A percentile compares a stretch with the other conserved stretches of the same genome.
Conservation (phyloP, 257 asterid species). For the Craterostigma plantagineum region DNA sequence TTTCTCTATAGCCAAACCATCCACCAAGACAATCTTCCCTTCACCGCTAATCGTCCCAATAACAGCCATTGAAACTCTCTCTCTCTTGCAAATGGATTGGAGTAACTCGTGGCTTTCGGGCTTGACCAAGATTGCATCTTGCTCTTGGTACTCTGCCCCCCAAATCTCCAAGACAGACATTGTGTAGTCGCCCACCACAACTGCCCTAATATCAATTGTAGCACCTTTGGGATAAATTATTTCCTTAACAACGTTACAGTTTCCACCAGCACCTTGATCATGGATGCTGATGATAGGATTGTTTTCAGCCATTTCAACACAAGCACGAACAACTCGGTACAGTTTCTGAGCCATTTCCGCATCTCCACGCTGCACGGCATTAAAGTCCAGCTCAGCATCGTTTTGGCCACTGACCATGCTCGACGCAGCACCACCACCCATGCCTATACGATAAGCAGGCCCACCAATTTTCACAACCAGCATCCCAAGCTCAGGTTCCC, state of each 20-base stretch:
- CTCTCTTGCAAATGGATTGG: conserved; percentile 65
- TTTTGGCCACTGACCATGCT: conserved; percentile 99
- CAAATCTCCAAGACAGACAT: conserved; percentile 91
- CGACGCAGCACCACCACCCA: conserved; percentile 99
- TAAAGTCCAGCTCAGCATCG: conserved; percentile 79
- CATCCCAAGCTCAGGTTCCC: conserved; percentile 91
- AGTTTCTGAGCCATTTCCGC: conserved; percentile 95
- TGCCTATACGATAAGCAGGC: conserved; percentile 89
- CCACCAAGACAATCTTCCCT: conserved; percentile 54
- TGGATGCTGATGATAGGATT: conserved; percentile 85
- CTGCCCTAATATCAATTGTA: conserved; percentile 70
- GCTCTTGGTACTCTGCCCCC: conserved; percentile 99
- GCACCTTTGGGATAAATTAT: conserved; percentile 80
- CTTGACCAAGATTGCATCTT: conserved; percentile 88
- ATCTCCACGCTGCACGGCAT: conserved; percentile 76
- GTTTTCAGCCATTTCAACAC: conserved; percentile 75
- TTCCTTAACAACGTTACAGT: conserved; percentile 61
- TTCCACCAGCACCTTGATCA: conserved; percentile 91
- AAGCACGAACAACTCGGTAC: conserved; percentile 80
- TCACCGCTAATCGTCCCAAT: conserved; percentile 76
- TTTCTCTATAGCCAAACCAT: conserved; percentile 37
- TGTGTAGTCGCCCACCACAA: conserved; percentile 79
- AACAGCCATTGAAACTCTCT: conserved; percentile 87
- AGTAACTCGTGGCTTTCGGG: conserved; percentile 53
- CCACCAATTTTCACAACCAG: conserved; percentile 94